phyloP scores from a whole-genome alignment of 2,329 filamentous ascomycete genomes.

The Diaporthe destruens region DNA sequence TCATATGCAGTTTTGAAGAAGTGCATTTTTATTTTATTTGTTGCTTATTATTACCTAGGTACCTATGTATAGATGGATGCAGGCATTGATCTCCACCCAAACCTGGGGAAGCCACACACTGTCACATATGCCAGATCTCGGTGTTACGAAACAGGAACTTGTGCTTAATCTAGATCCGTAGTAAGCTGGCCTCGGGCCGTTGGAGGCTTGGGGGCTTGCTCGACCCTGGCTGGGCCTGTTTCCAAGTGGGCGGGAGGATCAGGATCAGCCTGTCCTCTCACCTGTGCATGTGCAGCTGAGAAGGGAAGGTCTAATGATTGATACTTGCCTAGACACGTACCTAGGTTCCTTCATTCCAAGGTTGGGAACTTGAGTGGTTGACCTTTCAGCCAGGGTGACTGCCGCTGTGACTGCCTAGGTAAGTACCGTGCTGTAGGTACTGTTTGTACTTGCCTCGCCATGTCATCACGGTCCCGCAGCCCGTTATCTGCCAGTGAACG shows the following conservation, averaged over 20 bases:
- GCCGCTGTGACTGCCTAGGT: too few relatives aligned
- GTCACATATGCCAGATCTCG: background rate
- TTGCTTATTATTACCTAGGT: too few relatives aligned
- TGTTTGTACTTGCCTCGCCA: background rate
- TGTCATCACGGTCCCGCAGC: too few relatives aligned
- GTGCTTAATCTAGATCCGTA: background rate
- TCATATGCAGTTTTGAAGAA: slow-evolving; percentile 2
- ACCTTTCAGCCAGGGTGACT: background rate
- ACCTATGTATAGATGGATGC: background rate
- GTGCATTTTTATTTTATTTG: background rate
- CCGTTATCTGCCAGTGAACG: too few relatives aligned
- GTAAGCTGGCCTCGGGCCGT: background rate
- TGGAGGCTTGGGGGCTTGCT: background rate
- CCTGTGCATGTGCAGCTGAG: too few relatives aligned
- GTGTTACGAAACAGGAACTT: background rate
- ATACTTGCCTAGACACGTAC: too few relatives aligned
- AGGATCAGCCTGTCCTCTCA: background rate
- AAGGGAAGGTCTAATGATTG: too few relatives aligned
- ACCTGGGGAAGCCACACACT: slow-evolving; percentile 1
- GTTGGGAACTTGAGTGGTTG: too few relatives aligned
- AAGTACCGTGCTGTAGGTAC: too few relatives aligned
- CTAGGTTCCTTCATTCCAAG: too few relatives aligned
- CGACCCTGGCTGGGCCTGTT: background rate
- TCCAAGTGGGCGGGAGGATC: background rate
- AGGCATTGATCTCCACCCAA: background rate